Evolutionary conservation across 2,329 filamentous ascomycete genomes (phyloP), one percentile per base, ranked within the genome.

Genomic region (Claviceps sp.): DNA sequence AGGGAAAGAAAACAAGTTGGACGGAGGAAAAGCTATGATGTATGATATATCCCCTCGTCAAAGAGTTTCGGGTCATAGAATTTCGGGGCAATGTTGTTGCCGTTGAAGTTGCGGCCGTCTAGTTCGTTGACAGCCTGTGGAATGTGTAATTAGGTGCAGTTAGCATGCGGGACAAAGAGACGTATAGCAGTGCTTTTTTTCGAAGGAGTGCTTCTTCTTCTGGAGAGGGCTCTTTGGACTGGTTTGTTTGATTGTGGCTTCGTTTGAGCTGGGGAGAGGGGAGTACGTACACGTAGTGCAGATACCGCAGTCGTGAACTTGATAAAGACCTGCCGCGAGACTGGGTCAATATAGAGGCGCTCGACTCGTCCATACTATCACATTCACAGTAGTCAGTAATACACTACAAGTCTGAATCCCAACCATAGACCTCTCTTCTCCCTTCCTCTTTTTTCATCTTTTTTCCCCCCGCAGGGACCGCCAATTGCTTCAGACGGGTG

Each of bases 261-360:
- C 9, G 30, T 11, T n/a, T 38, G 18, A n/a, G 52, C 38, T 22
- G 46, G 9, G 44, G 41, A 5, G 11, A 43, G 41, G 41, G 8
- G 18, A 18, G 7, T 13, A 77, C 83, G 71, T 74, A 90, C 87
- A 60, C 89, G 78, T 53, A 97, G 70, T 14, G 89, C 93, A 46
- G 87, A 93, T 51, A 97, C 73, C 60, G 84, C 80, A 58, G 85
- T 86, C 2, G 87, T 91, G 64, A 97, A 98, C 65, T 94, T 88
- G 66, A 98, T 89, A 66, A 95, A 97, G 4, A 98, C 93, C 50
- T 82, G 79, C 13, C 73, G 69, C 48, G 73, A 73, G 57, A 76
- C 71, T 45, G 81, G 73, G 61, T 87, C 81, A 53, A 96, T 83
- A 61, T 84, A 84, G 18, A 95, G 74, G 58, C 88, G 76, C 66